Conservation (phyloP, 2,329 filamentous ascomycete genomes). For the Claviceps fusiformis region DNA sequence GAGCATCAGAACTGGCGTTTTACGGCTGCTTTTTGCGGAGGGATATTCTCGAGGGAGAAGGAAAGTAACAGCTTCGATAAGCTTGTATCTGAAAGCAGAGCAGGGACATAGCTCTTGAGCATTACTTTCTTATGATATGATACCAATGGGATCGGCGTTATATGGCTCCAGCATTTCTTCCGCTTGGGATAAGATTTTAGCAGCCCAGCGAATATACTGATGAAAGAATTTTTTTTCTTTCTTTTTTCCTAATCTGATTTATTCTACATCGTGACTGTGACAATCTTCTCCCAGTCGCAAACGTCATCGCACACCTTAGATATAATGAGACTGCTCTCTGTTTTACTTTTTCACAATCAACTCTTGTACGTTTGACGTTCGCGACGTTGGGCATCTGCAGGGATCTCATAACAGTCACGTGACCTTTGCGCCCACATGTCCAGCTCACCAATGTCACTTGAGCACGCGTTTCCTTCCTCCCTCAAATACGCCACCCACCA, state of each 20-base stretch:
- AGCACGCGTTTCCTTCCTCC: background rate
- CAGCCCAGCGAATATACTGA: background rate
- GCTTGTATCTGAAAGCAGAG: slow-evolving; percentile 3
- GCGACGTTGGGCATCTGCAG: background rate
- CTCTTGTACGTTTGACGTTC: too few relatives aligned
- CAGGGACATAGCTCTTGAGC: slow-evolving; percentile 7
- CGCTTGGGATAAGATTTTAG: background rate
- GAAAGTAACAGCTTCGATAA: background rate
- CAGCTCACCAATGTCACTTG: background rate
- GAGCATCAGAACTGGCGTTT: slow-evolving; percentile 5
- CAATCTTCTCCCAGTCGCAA: too few relatives aligned
- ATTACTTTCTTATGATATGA: slow-evolving; percentile 18
- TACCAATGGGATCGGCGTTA: slow-evolving; percentile 22
- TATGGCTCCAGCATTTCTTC: slow-evolving; percentile 2
- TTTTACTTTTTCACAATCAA: background rate
- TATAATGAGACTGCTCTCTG: background rate
- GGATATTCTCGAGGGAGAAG: background rate
- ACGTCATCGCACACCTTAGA: background rate
- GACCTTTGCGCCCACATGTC: background rate
- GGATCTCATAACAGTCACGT: background rate
- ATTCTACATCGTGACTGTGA: background rate
- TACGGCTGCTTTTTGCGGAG: background rate
- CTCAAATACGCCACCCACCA: background rate
- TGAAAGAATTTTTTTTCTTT: background rate
- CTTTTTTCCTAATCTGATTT: too few relatives aligned